These are phyloP conservation scores for Tulasnella sp. DNA, from an alignment of 768 basidiomycete species.

Conservation along the genomic window DNA sequence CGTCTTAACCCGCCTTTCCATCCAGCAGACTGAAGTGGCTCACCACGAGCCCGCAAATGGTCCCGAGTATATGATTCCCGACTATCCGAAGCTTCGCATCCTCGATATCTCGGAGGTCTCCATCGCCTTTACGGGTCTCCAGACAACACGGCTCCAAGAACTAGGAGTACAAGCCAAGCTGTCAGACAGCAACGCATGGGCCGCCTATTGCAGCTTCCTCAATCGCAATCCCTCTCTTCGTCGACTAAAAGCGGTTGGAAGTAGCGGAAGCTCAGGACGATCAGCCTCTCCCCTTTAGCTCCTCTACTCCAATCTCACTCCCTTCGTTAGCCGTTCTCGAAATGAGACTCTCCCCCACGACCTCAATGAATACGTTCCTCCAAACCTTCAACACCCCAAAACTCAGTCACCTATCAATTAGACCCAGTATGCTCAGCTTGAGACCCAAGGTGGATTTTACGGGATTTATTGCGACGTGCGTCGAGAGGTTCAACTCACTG, in stretches of 20 bases:
- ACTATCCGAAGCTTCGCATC: background rate
- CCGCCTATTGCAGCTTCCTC: background rate
- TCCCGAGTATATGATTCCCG: background rate
- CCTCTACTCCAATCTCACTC: background rate
- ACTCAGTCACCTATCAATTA: too few relatives aligned
- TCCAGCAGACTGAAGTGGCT: background rate
- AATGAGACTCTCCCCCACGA: too few relatives aligned
- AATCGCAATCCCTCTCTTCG: background rate
- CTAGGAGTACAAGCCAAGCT: background rate
- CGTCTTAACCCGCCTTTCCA: background rate
- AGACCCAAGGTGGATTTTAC: background rate
- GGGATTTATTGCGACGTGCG: background rate
- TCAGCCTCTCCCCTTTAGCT: background rate
- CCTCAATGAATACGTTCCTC: too few relatives aligned
- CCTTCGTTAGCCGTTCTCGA: background rate
- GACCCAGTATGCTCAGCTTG: background rate
- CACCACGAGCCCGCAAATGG: background rate
- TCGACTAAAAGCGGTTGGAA: background rate
- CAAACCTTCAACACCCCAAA: too few relatives aligned
- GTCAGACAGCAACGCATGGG: background rate
- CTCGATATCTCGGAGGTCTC: background rate
- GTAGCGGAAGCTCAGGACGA: background rate
- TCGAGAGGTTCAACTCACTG: background rate
- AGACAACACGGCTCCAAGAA: background rate
- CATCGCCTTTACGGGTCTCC: background rate